Conservation (phyloP, 768 basidiomycete species). For the Clitopilus passeckerianus region DNA sequence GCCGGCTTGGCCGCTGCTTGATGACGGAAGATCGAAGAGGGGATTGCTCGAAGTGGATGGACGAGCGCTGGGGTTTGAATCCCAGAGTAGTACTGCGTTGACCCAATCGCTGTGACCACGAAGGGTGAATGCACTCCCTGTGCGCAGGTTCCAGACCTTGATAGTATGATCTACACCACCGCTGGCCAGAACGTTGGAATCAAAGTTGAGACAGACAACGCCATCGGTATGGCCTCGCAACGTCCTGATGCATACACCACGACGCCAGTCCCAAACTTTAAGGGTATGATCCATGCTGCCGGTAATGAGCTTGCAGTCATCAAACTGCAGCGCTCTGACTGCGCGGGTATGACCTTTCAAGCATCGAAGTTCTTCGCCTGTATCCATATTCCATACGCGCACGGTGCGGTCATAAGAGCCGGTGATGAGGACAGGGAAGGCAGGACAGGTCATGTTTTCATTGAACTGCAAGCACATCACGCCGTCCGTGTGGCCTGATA, state of each 20-base stretch:
- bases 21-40: conserved; percentile 28
- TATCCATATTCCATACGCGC: conserved; percentile 96
- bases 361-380: conserved; percentile 76
- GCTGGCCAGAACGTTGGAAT: conserved; percentile 86
- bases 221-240: conserved; percentile 89
- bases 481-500: conserved; percentile 93
- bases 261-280: conserved; percentile 95
- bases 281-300: conserved; percentile 95
- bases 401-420: conserved; percentile 96
- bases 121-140: conserved; percentile 87
- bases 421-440: conserved; percentile 93
- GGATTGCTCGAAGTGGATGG: conserved; percentile 23
- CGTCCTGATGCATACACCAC: conserved; percentile 81
- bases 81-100: conserved; percentile 93
- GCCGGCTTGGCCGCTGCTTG: conserved; percentile 22
- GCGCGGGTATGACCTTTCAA: conserved; percentile 89
- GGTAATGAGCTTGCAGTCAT: conserved; percentile 91
- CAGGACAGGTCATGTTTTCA: conserved; percentile 76
- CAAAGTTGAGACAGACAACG: conserved; percentile 88
- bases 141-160: conserved; percentile 91
- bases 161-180: conserved; percentile 95
- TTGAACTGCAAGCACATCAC: conserved; percentile 97
- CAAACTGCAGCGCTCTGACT: conserved; percentile 92
- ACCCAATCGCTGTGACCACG: conserved; percentile 96
- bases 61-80: conserved; percentile 39